phyloP scores from a whole-genome alignment of 306 rosid genomes.

The Medicago ruthenica region DNA sequence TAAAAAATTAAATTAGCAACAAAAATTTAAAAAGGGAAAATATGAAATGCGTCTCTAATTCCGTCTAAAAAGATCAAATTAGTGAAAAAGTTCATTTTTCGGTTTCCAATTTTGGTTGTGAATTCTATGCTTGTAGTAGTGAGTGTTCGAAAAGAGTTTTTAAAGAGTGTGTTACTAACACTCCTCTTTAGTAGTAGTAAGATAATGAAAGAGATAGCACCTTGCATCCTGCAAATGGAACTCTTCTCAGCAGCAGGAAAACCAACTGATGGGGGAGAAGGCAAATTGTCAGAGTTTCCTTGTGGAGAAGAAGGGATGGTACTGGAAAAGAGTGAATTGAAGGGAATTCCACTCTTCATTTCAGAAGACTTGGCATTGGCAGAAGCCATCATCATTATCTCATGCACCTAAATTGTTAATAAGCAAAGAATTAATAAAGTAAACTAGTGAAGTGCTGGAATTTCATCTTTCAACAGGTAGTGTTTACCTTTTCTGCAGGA shows the following conservation, averaged over 20 bases:
- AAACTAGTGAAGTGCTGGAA: not conserved
- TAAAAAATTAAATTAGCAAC: no score
- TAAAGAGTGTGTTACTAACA: no score
- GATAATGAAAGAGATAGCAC: slow-evolving; percentile 40
- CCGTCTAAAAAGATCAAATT: no score
- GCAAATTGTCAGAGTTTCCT: slow-evolving; percentile 48
- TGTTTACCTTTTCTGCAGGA: slow-evolving; percentile 62
- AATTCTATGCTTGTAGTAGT: not conserved
- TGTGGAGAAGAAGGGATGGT: slow-evolving; percentile 50
- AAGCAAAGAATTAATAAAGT: not conserved
- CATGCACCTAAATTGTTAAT: slow-evolving; percentile 55
- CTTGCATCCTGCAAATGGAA: slow-evolving; percentile 69
- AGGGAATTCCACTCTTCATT: slow-evolving; percentile 53
- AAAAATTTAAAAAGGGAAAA: not conserved
- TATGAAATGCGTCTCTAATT: not conserved
- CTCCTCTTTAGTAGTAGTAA: no score
- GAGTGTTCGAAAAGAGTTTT: no score
- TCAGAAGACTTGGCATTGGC: slow-evolving; percentile 59
- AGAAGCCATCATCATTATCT: slow-evolving; percentile 61
- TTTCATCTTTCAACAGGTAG: not conserved
- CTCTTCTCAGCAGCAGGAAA: slow-evolving; percentile 63
- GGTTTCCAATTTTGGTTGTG: no score
- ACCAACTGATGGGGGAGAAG: slow-evolving; percentile 54
- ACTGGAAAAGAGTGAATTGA: slow-evolving; percentile 48
- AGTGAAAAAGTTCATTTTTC: not conserved